phyloP scores from a whole-genome alignment of 1,284 basidiomycete genomes.

The Meripilus lineatus region DNA sequence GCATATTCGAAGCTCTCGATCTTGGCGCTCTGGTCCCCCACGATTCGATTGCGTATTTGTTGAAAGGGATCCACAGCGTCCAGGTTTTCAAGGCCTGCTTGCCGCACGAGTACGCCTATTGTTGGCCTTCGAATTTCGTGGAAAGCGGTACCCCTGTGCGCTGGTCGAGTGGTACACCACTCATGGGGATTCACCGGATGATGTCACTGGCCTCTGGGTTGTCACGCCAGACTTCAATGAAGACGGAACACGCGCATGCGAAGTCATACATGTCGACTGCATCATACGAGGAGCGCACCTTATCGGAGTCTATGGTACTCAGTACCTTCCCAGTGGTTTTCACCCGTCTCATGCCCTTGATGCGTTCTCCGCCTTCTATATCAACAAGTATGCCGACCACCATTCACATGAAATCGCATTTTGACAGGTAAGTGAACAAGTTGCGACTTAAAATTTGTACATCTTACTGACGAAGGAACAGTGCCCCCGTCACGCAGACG shows the following conservation, averaged over 20 bases:
- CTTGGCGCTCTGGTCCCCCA: slow-evolving; percentile 4
- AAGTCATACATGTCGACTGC: slow-evolving; percentile 4
- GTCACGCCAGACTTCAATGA: slow-evolving; percentile 13
- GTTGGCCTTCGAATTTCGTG: slow-evolving; percentile 6
- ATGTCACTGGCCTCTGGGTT: slow-evolving; percentile 20
- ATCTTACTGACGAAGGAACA: too few relatives aligned
- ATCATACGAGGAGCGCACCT: slow-evolving; percentile 9
- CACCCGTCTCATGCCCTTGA: too few relatives aligned
- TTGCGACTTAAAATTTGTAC: too few relatives aligned
- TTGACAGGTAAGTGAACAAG: too few relatives aligned
- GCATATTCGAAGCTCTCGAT: slow-evolving; percentile 18
- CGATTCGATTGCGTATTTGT: slow-evolving; percentile 5
- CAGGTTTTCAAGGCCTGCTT: slow-evolving; percentile 3
- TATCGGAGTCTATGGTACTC: slow-evolving; percentile 1
- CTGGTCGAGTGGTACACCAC: slow-evolving; percentile 18
- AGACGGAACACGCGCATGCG: neutral
- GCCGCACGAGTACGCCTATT: slow-evolving; percentile 12
- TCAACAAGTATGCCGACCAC: slow-evolving; percentile 12
- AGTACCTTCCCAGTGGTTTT: neutral
- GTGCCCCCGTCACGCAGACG: too few relatives aligned
- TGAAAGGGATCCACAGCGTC: neutral
- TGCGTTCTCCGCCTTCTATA: slow-evolving; percentile 10
- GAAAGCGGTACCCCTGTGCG: slow-evolving; percentile 13
- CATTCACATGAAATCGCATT: slow-evolving; percentile 8
- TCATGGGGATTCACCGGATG: slow-evolving; percentile 13